Evolutionary conservation across 257 asterid species (phyloP).

Genomic region (Ilex asprella): DNA sequence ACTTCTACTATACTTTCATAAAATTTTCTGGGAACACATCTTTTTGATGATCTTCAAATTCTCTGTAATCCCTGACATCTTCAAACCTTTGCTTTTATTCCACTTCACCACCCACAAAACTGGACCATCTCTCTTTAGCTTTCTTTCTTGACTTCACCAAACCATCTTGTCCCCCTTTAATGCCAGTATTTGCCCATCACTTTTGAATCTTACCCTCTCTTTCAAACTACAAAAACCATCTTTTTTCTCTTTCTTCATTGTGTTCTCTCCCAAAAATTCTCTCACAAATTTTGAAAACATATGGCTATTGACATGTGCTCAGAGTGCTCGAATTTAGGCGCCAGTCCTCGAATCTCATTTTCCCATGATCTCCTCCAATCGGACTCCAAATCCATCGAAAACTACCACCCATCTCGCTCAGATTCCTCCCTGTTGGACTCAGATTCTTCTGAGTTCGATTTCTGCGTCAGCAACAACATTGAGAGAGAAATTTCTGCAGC

Average conservation of each 20-base stretch:
- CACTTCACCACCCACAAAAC: neutral
- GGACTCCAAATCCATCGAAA: conserved; percentile 6
- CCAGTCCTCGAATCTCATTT: conserved; percentile 41
- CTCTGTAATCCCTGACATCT: neutral
- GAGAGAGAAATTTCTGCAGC: conserved; percentile 33
- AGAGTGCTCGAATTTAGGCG: conserved; percentile 24
- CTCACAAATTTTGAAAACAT: neutral
- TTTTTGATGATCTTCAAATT: neutral
- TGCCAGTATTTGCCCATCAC: no score
- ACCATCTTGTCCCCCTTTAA: neutral
- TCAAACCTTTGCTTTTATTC: neutral
- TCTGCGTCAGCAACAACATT: conserved; percentile 22
- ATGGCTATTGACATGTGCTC: conserved; percentile 34
- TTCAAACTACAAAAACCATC: conserved; percentile 5
- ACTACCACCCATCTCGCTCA: conserved; percentile 2
- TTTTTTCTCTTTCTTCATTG: neutral
- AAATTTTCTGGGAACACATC: no score
- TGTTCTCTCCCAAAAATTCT: no score
- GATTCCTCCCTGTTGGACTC: conserved; percentile 15
- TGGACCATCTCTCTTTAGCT: neutral
- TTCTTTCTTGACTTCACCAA: conserved; percentile 18
- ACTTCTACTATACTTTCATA: neutral
- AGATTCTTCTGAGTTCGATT: conserved; percentile 29
- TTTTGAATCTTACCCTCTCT: neutral
- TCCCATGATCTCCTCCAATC: conserved; percentile 27